Evolutionary conservation across 192 early-diverging fungal species (phyloP), one percentile per base, ranked within the genome.

Genomic region (Gamsiella multidivaricata): DNA sequence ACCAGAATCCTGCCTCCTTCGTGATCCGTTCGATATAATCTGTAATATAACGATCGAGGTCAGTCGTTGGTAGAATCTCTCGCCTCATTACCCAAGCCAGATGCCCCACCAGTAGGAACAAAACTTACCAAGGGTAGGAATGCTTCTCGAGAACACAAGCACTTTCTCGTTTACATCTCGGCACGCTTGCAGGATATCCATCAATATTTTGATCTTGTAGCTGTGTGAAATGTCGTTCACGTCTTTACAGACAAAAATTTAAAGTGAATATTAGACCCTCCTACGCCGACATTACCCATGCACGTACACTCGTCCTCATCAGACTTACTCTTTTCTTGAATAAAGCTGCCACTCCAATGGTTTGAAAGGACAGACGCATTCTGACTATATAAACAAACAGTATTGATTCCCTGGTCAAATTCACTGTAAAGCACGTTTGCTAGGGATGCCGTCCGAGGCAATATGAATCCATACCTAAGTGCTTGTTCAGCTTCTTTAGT

Each of bases 81-180:
- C n/a, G n/a, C n/a, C n/a, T n/a, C n/a, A n/a, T n/a, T n/a, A n/a
- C n/a, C n/a, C n/a, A n/a, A n/a, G n/a, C n/a, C n/a, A n/a, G n/a
- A 42, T 1, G 41, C 41, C 1, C 1, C 18, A 42, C 28, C 3
- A n/a, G n/a, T n/a, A n/a, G n/a, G n/a, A 51, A n/a, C 11, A 2
- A 62, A 51, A 25, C 58, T 29, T 82, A 91, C 89, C 83, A 18
- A 95, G 67, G n/a, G 87, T 90, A 8, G 85, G 81, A 11, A 94
- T 79, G 57, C 89, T 89, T 26, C 92, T 85, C 23, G 89, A 87
- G 69, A 94, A 94, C 20, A 95, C 69, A 12, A 95, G 80, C 23
- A 92, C 84, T 20, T 94, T 94, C 33, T 96, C 91, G 18, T 81
- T 75, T 8, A 78, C 29, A 7, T 28, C 41, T 12, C 72, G 71